Evolutionary conservation across 1,284 basidiomycete species (phyloP).

Genomic region (Cutaneotrichosporon cutaneum): DNA sequence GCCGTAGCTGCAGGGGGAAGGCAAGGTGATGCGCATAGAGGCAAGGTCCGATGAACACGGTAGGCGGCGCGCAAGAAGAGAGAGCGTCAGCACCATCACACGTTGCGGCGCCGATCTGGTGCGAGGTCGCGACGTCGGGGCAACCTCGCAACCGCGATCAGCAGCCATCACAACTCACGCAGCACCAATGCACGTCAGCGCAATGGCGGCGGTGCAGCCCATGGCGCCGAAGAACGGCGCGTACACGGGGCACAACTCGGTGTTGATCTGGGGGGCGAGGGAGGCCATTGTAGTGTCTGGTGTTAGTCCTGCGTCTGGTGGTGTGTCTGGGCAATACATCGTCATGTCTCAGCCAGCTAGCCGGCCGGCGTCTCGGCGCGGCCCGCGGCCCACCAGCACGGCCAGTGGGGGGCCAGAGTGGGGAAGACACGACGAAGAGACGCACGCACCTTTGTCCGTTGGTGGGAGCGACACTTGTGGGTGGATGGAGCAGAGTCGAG

Average conservation of each 20-base stretch:
- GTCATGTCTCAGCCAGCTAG: neutral
- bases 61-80: neutral
- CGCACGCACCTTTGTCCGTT: slow-evolving; percentile 1
- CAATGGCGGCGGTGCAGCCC: slow-evolving; percentile 95
- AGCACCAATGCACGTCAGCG: slow-evolving; percentile 77
- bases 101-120: neutral
- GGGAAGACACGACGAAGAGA: too few relatives aligned
- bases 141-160: neutral
- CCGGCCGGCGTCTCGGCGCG: neutral
- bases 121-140: neutral
- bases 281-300: slow-evolving; percentile 14
- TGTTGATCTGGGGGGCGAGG: slow-evolving; percentile 12
- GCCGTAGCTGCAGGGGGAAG: slow-evolving; percentile 59
- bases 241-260: slow-evolving; percentile 85
- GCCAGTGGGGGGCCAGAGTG: too few relatives aligned
- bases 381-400: neutral
- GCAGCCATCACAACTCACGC: slow-evolving; percentile 36
- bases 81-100: slow-evolving; percentile 1
- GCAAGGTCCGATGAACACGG: neutral
- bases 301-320: neutral
- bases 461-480: slow-evolving; percentile 1
- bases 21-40: neutral
- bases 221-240: slow-evolving; percentile 97
- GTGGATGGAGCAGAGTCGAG: neutral
- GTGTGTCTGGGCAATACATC: too few relatives aligned